A percentile compares a stretch with the other conserved stretches of the same genome.
Conservation (phyloP, 1,284 basidiomycete species). For the Tylopilus sp. region DNA sequence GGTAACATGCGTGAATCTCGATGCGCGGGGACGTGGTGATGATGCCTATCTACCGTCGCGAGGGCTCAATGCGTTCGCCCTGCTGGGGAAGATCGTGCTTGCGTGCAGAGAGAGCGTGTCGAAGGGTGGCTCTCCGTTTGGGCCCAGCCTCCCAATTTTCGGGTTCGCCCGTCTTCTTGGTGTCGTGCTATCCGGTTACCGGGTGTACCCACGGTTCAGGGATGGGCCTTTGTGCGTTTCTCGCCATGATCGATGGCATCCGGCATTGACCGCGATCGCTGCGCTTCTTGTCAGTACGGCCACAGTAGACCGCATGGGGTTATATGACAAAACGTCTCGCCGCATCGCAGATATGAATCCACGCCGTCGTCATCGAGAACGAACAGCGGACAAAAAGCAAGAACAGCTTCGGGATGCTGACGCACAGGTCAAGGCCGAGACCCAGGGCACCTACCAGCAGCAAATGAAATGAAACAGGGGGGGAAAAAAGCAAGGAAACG, state of each 20-base stretch:
- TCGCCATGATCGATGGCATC: slow-evolving; percentile 1
- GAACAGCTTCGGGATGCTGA: slow-evolving; percentile 1
- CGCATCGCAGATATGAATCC: slow-evolving; percentile 14
- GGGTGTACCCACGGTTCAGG: background rate
- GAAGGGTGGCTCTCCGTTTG: too few species aligned
- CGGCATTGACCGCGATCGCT: slow-evolving; percentile 17
- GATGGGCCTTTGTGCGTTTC: background rate
- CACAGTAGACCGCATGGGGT: slow-evolving; percentile 13
- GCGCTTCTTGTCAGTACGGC: slow-evolving; percentile 2
- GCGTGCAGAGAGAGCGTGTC: too few species aligned
- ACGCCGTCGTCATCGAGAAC: background rate
- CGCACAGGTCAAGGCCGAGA: background rate
- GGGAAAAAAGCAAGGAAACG: background rate
- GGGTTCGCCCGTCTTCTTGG: background rate
- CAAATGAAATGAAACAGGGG: background rate
- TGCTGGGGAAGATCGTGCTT: too few species aligned
- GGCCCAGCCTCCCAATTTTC: background rate
- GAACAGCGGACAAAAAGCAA: background rate
- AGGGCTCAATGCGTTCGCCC: too few species aligned
- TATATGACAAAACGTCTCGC: background rate
- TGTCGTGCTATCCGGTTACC: background rate
- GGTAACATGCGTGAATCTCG: background rate
- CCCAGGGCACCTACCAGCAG: background rate
- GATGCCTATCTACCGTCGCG: too few species aligned
- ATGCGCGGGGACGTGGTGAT: too few species aligned